Base-by-base conservation (phyloP, 345 rosid genomes). In the Salix viminalis region DNA sequence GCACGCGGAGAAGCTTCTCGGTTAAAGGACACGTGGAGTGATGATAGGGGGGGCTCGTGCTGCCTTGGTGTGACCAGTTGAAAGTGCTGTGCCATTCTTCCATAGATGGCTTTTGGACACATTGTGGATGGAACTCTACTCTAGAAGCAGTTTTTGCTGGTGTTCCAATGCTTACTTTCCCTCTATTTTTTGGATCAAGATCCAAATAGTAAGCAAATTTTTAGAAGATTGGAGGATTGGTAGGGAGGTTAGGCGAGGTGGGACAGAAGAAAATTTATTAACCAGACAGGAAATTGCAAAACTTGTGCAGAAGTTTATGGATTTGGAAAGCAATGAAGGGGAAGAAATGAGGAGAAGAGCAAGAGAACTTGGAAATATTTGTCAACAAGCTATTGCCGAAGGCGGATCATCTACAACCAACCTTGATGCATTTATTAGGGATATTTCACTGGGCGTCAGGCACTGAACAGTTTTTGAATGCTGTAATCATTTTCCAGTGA, bases 71-170 rank as follows among this genome's bases (percentile, higher is more conserved):
- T 28, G 86, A 88, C 66, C 95, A 89, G 73, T 54, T 84, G 61
- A 84, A 65, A 4, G 97, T 92, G 75, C 7, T 91, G 52, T 72
- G 79, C 15, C 97, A 91, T 73, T 58, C 69, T 70, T 83, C 87
- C 0, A 42, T 89, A 0, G 96, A 89, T 2, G 92, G 92, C 4
- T 92, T 92, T 77, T 89, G 84, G 91, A 86, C 88, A 1, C 95
- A 92, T 65, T 89, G 92, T 16, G 92, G 95, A 7, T 88, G 87
- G 89, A 92, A 84, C 80, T 92, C 97, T 12, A 81, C 85, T 1
- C 26, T 69, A 7, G 95, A 91, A 80, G 92, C 85, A 18, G 24
- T 88, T 13, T 88, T 72, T 69, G 80, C 89, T 0, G 90, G 91
- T 1, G 75, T 83, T 30, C 87, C 96, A 0, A 74, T 88, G 81